Evolutionary conservation across 352 stramenopile species (phyloP).

Genomic region (Phytophthora ramorum): DNA sequence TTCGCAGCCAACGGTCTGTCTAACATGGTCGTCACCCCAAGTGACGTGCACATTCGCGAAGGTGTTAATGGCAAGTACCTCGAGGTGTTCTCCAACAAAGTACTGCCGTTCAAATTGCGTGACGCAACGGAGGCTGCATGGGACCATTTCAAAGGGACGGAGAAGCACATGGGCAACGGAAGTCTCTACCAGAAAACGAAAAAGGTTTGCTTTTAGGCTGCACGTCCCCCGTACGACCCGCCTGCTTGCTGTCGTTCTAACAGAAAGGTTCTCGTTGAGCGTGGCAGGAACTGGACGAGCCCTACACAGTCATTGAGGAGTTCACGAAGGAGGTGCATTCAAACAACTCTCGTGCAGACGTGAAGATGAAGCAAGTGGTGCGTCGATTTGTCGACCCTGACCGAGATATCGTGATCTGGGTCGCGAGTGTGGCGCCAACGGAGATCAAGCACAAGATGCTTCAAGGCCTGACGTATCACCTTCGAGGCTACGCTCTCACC

Average conservation of each 20-base stretch:
- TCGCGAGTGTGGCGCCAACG: slow-evolving; percentile 53
- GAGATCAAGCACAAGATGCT: slow-evolving; percentile 60
- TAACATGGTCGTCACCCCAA: slow-evolving; percentile 22
- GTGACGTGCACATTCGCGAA: slow-evolving; percentile 30
- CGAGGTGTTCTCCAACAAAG: slow-evolving; percentile 34
- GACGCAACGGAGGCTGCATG: slow-evolving; percentile 18
- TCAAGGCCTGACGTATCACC: slow-evolving; percentile 41
- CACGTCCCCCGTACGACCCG: background rate
- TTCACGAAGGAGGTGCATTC: slow-evolving; percentile 60
- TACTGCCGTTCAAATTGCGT: slow-evolving; percentile 28
- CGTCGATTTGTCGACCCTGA: slow-evolving; percentile 61
- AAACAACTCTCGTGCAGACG: slow-evolving; percentile 53
- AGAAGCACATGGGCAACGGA: slow-evolving; percentile 35
- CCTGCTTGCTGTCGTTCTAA: background rate
- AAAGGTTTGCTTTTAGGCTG: slow-evolving; percentile 12
- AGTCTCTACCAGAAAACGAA: slow-evolving; percentile 32
- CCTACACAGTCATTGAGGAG: slow-evolving; percentile 63
- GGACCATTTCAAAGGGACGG: slow-evolving; percentile 34
- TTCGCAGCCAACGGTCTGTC: slow-evolving; percentile 32
- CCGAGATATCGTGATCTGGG: slow-evolving; percentile 68
- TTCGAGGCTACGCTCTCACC: slow-evolving; percentile 65
- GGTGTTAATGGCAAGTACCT: slow-evolving; percentile 19
- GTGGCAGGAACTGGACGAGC: slow-evolving; percentile 25
- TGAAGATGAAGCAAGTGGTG: slow-evolving; percentile 63
- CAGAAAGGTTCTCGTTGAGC: background rate